phyloP scores from a whole-genome alignment of 2,329 filamentous ascomycete genomes.

The Mycosphaerella arachidis region DNA sequence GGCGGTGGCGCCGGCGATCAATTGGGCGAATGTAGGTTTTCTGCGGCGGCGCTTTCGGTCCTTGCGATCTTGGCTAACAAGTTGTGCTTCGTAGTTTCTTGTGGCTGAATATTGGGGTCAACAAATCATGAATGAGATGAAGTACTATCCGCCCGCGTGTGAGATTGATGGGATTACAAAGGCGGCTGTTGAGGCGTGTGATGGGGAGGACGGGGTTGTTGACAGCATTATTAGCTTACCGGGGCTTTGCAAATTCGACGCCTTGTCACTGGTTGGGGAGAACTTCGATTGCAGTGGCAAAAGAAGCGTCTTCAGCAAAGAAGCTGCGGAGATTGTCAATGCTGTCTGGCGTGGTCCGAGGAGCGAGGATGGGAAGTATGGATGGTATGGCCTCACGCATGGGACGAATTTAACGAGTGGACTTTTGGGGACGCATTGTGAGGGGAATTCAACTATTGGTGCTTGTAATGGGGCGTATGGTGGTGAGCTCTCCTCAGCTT shows the following conservation, averaged over 20 bases:
- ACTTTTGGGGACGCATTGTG: constrained; percentile 25
- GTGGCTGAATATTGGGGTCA: constrained; percentile 24
- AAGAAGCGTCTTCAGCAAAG: constrained; percentile 20
- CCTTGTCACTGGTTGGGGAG: constrained; percentile 33
- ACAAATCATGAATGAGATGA: constrained; percentile 26
- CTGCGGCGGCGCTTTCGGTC: too few species aligned
- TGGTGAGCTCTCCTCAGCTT: background rate
- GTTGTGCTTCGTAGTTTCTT: constrained; percentile 9
- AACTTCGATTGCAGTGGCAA: constrained; percentile 32
- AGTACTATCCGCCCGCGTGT: constrained; percentile 25
- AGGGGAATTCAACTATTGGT: background rate
- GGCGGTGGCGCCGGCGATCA: constrained; percentile 35
- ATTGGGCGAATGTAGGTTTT: constrained; percentile 19
- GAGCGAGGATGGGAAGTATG: constrained; percentile 19
- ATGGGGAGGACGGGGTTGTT: constrained; percentile 30
- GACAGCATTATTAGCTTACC: constrained; percentile 30
- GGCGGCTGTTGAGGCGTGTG: constrained; percentile 32
- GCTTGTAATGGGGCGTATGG: background rate
- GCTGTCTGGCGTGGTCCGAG: constrained; percentile 32
- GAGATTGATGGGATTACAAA: constrained; percentile 32
- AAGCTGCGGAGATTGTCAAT: constrained; percentile 29
- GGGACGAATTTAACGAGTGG: constrained; percentile 16
- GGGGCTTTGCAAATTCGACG: constrained; percentile 26
- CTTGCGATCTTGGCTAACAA: too few species aligned
- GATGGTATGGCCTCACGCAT: constrained; percentile 32